Conservation (phyloP, 2,329 filamentous ascomycete genomes). For the Trichoderma sp. region DNA sequence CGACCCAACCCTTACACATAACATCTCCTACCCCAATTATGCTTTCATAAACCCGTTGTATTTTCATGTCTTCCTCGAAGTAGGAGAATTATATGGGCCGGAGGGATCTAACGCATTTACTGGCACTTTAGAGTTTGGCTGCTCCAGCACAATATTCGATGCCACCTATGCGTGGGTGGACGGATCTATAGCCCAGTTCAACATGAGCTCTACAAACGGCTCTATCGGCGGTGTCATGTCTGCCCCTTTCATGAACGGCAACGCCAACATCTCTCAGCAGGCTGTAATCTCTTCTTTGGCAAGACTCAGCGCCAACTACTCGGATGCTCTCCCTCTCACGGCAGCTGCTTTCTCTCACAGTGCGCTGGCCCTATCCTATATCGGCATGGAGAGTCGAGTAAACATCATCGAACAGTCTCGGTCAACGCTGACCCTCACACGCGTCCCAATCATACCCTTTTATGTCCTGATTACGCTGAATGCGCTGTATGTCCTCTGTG, state of each 20-base stretch:
- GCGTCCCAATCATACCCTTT: not conserved
- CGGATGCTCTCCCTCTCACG: not conserved
- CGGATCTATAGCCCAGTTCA: not conserved
- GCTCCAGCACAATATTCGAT: not conserved
- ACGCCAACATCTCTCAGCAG: not conserved
- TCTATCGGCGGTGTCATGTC: not conserved
- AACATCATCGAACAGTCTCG: not conserved
- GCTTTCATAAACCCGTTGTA: not conserved
- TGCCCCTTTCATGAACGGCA: not conserved
- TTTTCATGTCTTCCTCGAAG: not conserved
- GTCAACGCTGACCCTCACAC: not conserved
- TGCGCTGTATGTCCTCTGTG: not conserved
- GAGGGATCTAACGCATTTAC: not conserved
- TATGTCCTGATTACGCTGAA: not conserved
- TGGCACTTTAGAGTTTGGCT: not conserved
- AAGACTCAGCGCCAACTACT: not conserved
- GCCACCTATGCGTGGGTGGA: not conserved
- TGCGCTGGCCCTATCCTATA: not conserved
- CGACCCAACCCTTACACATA: not conserved
- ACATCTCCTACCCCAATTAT: not conserved
- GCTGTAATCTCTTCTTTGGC: not conserved
- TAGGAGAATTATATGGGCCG: not conserved
- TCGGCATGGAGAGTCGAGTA: not conserved
- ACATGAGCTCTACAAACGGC: not conserved
- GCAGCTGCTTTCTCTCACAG: not conserved